These are phyloP conservation scores for Camellia oleifera DNA, from an alignment of 179 eudicot genomes.

Conservation along the genomic window DNA sequence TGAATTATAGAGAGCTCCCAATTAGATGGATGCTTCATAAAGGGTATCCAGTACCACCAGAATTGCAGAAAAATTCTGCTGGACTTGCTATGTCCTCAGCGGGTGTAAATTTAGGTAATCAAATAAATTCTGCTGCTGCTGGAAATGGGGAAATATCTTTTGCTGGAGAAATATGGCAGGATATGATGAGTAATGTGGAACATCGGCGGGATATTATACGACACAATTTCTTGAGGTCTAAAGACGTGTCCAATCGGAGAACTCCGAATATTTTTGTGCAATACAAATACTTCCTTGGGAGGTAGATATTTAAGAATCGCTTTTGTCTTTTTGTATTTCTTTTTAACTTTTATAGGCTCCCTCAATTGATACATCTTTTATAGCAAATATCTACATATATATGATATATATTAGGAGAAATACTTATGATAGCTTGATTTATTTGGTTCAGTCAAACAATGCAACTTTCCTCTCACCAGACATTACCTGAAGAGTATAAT, in stretches of 20 bases:
- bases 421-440: neutral
- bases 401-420: neutral
- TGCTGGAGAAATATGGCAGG: conserved; percentile 79
- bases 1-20: conserved; percentile 75
- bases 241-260: conserved; percentile 65
- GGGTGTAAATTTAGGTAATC: conserved; percentile 19
- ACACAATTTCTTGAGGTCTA: conserved; percentile 69
- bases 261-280: conserved; percentile 67
- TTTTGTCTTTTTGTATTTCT: neutral
- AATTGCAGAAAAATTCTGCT: conserved; percentile 58
- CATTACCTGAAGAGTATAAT: neutral
- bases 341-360: neutral
- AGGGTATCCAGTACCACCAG: conserved; percentile 81
- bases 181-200: conserved; percentile 49
- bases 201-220: conserved; percentile 52
- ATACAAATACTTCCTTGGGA: conserved; percentile 81
- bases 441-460: neutral
- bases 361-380: no score
- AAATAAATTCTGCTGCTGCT: conserved; percentile 18
- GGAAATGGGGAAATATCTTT: conserved; percentile 53
- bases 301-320: conserved; percentile 35
- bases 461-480: no score
- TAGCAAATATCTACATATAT: no score
- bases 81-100: conserved; percentile 33
- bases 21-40: conserved; percentile 94